Percentiles rank a stretch among this genome's conserved stretches.
phyloP scores from a whole-genome alignment of 2,329 filamentous ascomycete genomes.

The Xylariaceae sp. region DNA sequence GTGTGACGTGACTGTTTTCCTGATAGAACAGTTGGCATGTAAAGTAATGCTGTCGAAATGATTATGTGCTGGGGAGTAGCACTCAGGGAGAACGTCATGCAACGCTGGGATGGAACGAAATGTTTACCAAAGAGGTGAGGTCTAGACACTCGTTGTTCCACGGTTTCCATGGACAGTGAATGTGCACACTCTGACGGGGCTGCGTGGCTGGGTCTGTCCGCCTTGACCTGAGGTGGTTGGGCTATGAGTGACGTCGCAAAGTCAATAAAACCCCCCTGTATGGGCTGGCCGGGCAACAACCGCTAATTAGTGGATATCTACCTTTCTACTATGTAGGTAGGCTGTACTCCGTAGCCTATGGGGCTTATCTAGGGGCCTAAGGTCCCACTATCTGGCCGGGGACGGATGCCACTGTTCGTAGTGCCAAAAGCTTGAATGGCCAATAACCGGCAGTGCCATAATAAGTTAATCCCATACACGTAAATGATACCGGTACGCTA shows the following conservation, averaged over 20 bases:
- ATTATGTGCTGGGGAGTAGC: not conserved
- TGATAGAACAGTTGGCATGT: conserved; percentile 1
- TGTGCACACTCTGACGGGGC: conserved; percentile 13
- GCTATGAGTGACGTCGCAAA: conserved; percentile 36
- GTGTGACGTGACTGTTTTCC: conserved; percentile 1
- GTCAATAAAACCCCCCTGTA: conserved; percentile 34
- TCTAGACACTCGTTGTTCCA: conserved; percentile 27
- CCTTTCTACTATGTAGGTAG: not conserved
- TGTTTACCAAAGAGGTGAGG: conserved; percentile 14
- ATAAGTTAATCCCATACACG: too few species aligned
- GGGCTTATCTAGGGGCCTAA: not conserved
- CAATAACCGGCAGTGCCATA: too few species aligned
- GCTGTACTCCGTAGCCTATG: conserved; percentile 12
- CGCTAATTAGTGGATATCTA: not conserved
- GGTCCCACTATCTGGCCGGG: conserved; percentile 19
- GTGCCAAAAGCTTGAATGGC: not conserved
- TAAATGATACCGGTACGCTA: too few species aligned
- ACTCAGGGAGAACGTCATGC: conserved; percentile 4
- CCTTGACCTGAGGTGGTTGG: conserved; percentile 29
- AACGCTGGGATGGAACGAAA: not conserved
- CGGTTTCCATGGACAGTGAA: conserved; percentile 35
- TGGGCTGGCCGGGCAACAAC: conserved; percentile 35
- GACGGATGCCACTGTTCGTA: conserved; percentile 7
- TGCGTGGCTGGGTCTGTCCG: conserved; percentile 29
- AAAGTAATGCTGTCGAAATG: not conserved